Evolutionary conservation across 352 stramenopile genomes (phyloP).

Genomic region (Pythium phragmitis): DNA sequence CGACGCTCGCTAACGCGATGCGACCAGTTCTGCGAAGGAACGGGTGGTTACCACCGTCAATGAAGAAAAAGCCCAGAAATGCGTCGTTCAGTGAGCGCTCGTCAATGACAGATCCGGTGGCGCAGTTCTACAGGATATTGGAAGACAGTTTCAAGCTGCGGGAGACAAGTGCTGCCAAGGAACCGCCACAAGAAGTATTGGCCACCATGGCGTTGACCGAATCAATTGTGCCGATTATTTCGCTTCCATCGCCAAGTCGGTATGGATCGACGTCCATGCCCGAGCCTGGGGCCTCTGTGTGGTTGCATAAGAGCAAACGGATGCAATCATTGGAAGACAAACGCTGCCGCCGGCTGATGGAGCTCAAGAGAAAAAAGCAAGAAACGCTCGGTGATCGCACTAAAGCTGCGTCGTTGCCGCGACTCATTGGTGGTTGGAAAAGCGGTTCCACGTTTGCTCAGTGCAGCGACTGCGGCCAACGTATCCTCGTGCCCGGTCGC

Average conservation of each 20-base stretch:
- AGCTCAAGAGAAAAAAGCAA: slow-evolving; percentile 59
- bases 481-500: slow-evolving; percentile 40
- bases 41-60: slow-evolving; percentile 23
- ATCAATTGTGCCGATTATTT: background rate
- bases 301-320: slow-evolving; percentile 43
- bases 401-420: slow-evolving; percentile 48
- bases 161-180: background rate
- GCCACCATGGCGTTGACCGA: background rate
- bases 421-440: slow-evolving; percentile 74
- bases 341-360: slow-evolving; percentile 35
- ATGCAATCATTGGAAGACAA: slow-evolving; percentile 71
- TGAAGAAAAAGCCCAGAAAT: slow-evolving; percentile 6
- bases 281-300: background rate
- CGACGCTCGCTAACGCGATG: slow-evolving; percentile 30
- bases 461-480: slow-evolving; percentile 55
- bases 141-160: slow-evolving; percentile 19
- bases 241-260: background rate
- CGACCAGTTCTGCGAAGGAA: slow-evolving; percentile 30
- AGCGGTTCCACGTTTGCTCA: slow-evolving; percentile 54
- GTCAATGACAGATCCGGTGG: slow-evolving; percentile 24
- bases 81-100: background rate
- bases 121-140: slow-evolving; percentile 43
- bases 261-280: background rate
- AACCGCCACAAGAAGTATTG: background rate
- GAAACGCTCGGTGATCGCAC: slow-evolving; percentile 52